Conservation (phyloP, 163 green algal genomes). For the Trebouxiophyceae sp. region DNA sequence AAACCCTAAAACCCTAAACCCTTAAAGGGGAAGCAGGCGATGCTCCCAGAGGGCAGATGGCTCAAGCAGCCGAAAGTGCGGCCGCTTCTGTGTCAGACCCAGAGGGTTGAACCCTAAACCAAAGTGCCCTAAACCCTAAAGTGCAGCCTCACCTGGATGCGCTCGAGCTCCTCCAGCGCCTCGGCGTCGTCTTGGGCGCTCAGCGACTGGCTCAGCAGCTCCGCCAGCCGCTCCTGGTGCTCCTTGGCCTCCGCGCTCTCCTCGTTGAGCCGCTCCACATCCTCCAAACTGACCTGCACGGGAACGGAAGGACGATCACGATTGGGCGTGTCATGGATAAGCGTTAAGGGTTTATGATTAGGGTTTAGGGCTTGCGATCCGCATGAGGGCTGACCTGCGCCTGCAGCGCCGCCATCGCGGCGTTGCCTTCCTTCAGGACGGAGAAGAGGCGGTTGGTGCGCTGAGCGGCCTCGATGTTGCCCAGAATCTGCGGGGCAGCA, state of each 20-base stretch:
- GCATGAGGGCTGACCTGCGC: conserved; percentile 17
- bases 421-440: conserved; percentile 68
- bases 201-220: conserved; percentile 6
- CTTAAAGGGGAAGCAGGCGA: too few species aligned
- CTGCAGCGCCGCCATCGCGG: conserved; percentile 66
- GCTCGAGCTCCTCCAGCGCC: conserved; percentile 20
- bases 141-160: conserved; percentile 27
- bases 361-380: too few species aligned
- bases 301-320: too few species aligned
- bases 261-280: conserved; percentile 48
- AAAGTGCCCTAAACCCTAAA: too few species aligned
- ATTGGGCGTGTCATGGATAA: too few species aligned
- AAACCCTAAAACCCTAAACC: too few species aligned
- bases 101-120: too few species aligned
- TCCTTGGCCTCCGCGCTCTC: conserved; percentile 41
- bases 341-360: too few species aligned
- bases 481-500: conserved; percentile 62
- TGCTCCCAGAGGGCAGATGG: too few species aligned
- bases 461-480: conserved; percentile 71
- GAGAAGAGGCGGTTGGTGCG: conserved; percentile 60
- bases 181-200: conserved; percentile 22
- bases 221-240: conserved; percentile 21
- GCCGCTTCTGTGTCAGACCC: too few species aligned
- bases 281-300: conserved; percentile 30
- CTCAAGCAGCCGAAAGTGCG: too few species aligned